Percentiles rank a stretch among this genome's conserved stretches.
Evolutionary conservation across 2,329 filamentous ascomycete species (phyloP).

Genomic region (Paramyrothecium sp.): DNA sequence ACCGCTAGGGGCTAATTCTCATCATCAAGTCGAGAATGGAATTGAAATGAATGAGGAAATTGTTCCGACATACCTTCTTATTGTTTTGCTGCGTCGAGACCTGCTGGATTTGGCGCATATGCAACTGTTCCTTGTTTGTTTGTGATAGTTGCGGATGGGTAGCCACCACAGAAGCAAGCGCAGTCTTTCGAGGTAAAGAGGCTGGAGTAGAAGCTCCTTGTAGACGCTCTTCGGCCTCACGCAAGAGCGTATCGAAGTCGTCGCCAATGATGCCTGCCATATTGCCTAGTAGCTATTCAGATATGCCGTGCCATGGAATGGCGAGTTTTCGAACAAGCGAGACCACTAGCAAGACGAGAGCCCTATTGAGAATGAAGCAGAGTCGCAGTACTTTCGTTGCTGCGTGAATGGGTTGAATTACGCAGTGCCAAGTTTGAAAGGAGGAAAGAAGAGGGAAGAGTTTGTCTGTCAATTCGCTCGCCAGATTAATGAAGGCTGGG

Average conservation of each 20-base stretch:
- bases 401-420: too few relatives aligned
- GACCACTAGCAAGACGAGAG: too few relatives aligned
- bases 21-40: constrained; percentile 27
- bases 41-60: neutral
- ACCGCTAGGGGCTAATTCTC: constrained; percentile 35
- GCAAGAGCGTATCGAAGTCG: constrained; percentile 29
- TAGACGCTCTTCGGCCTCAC: constrained; percentile 30
- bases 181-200: constrained; percentile 12
- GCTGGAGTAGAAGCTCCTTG: constrained; percentile 12
- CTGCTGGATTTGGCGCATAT: neutral
- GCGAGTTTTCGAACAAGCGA: too few relatives aligned
- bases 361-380: too few relatives aligned
- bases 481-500: too few relatives aligned
- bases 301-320: too few relatives aligned
- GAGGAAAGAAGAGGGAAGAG: too few relatives aligned
- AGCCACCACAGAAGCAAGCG: constrained; percentile 10
- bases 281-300: constrained; percentile 9
- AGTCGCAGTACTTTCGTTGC: too few relatives aligned
- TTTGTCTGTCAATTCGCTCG: too few relatives aligned
- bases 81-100: constrained; percentile 1
- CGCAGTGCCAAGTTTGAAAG: too few relatives aligned
- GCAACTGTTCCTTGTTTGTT: neutral
- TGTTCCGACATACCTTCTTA: constrained; percentile 23
- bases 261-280: constrained; percentile 27
- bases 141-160: neutral